Base-by-base conservation (phyloP, 1,139 yeast genomes). In the Suhomyces atakaporum region DNA sequence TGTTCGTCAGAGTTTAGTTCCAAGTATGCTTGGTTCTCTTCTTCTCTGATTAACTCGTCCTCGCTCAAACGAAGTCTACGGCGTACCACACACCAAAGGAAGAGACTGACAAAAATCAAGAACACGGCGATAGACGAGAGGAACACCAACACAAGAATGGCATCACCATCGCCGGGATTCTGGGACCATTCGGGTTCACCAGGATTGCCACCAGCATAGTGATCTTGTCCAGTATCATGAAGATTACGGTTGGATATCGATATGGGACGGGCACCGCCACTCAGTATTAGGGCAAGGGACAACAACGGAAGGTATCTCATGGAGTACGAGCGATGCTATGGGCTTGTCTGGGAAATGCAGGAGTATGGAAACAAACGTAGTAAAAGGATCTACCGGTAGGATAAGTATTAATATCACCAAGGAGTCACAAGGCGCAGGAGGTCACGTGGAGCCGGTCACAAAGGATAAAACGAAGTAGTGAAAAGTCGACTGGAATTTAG, bases 1-100 rank as follows among this genome's bases (percentile, higher is more conserved):
- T 84, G 92, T 47, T 85, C 92, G 43, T 83, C 84, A 4, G 84
- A 78, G 13, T 81, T 65, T 11, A 84, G 59, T 45, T 77, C 83
- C 32, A 75, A 71, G 45, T 90, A 69, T 0, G 79, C 82, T 44
- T 75, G 73, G 45, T 75, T 66, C 41, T 77, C 81, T 47, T 76
- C 84, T 47, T 84, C 84, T 38, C 84, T 77, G 25, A 73, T 69
- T 21, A 80, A 64, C 33, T 78, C 82, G 46, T 77, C 80, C 42
- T 79, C 86, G 1, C 60, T 47, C 21, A 46, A 28, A 4, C 43
- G 35, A 25, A 44, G 34, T n/a, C 45, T 32, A n/a, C 42, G 36
- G 19, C 48, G 37, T 15, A 40, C 36, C 11, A 40, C 21, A 23
- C 41, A 38, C 39, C 40, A 38, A 5, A 40, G 23, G 11, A 36